Evolutionary conservation across 108 stramenopile genomes (phyloP), one percentile per base, ranked within the genome.

Genomic region (Epithemia pelagica): DNA sequence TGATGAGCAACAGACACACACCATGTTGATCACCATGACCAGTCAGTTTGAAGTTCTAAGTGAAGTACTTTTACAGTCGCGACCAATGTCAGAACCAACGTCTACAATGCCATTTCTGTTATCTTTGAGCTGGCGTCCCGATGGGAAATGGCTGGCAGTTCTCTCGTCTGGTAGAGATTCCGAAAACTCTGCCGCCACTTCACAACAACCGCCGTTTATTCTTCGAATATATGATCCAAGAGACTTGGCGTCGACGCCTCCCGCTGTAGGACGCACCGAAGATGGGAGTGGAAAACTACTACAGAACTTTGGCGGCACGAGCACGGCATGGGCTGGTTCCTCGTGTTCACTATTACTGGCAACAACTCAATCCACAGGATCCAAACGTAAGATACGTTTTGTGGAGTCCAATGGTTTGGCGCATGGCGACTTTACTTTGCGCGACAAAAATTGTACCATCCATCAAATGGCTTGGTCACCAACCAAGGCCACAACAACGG

Each of bases 321-420:
- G 61, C 22, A 66, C 88, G 0, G 75, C 82, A 21, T 94, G 93
- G 93, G 89, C 90, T 18, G 72, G 90, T 30, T 64, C 77, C 21
- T 85, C 85, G 22, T 89, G 87, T 33, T 94, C 93, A 0, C 86
- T 90, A 71, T 62, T 89, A 19, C 69, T 95, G 5, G 84, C 89
- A 30, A 63, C 80, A 23, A 78, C 89, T 0, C 94, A 95, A 66
- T 61, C 74, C 59, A 75, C 83, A 61, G 81, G 73, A 51, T 68
- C 81, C 61, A 80, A 84, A 56, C 69, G 78, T 8, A 75, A 82
- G 54, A 83, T 86, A 56, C 78, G 87, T 46, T 92, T 95, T 68
- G 85, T 94, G 66, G 93, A 94, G 67, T 83, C 90, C n/a, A 94
- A 94, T 77, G 93, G 93, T 2, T 62, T 91, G 30, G 73, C 88